phyloP scores from a whole-genome alignment of 2,329 filamentous ascomycete genomes.

The Claviceps sp. region DNA sequence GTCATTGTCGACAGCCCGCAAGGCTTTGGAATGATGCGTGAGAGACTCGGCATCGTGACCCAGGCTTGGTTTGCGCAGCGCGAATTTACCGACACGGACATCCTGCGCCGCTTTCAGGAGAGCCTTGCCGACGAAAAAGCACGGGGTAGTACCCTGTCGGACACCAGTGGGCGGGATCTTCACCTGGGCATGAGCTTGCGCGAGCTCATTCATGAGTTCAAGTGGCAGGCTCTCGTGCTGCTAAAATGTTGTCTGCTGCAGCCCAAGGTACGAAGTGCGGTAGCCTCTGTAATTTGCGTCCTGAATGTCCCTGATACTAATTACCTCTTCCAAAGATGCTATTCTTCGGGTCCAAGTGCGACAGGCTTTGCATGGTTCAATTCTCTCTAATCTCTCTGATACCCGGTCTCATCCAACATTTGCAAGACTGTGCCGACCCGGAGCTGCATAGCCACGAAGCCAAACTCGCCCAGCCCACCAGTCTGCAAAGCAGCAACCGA shows the following conservation, averaged over 20 bases:
- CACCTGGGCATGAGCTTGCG: slow-evolving; percentile 80
- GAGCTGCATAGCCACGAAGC: slow-evolving; percentile 74
- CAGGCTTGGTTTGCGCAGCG: slow-evolving; percentile 92
- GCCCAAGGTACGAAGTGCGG: slow-evolving; percentile 59
- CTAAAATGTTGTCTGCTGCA: slow-evolving; percentile 90
- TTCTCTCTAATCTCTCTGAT: slow-evolving; percentile 93
- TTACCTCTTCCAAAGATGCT: slow-evolving; percentile 55
- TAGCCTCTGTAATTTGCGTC: background rate
- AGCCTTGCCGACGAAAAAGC: slow-evolving; percentile 59
- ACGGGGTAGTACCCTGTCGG: slow-evolving; percentile 36
- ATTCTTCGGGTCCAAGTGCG: slow-evolving; percentile 94
- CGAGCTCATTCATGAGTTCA: slow-evolving; percentile 88
- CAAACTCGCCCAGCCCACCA: slow-evolving; percentile 62
- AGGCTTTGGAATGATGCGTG: slow-evolving; percentile 77
- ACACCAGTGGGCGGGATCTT: slow-evolving; percentile 66
- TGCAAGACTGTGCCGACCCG: slow-evolving; percentile 95
- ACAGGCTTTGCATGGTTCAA: slow-evolving; percentile 94
- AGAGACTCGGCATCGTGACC: slow-evolving; percentile 81
- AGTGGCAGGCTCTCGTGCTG: slow-evolving; percentile 83
- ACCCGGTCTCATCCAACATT: slow-evolving; percentile 75
- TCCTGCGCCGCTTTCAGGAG: slow-evolving; percentile 81
- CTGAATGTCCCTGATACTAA: slow-evolving; percentile 1
- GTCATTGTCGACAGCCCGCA: slow-evolving; percentile 87
- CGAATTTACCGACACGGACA: slow-evolving; percentile 85
- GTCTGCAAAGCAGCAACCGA: slow-evolving; percentile 81